Conservation (phyloP, 2,329 filamentous ascomycete genomes). For the Keithomyces neogunnii region DNA sequence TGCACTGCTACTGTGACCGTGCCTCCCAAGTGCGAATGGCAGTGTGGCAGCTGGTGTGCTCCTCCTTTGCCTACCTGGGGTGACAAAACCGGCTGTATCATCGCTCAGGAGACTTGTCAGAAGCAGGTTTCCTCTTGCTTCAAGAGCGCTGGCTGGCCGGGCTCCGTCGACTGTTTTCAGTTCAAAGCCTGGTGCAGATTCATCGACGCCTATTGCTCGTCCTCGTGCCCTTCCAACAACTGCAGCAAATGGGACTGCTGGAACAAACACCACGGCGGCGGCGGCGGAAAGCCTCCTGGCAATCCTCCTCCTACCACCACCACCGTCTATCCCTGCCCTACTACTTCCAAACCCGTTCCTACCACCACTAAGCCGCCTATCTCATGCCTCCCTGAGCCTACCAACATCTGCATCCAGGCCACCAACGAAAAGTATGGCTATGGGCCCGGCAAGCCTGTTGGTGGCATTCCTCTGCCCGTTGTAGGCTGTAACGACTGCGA, state of each 20-base stretch:
- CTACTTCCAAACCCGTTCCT: constrained; percentile 19
- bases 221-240: constrained; percentile 23
- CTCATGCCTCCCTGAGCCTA: constrained; percentile 35
- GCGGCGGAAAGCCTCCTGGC: constrained; percentile 19
- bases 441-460: constrained; percentile 51
- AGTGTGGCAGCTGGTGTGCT: constrained; percentile 46
- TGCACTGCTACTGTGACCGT: constrained; percentile 39
- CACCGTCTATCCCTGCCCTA: constrained; percentile 24
- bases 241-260: constrained; percentile 37
- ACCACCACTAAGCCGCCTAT: constrained; percentile 21
- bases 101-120: constrained; percentile 33
- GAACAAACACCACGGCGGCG: constrained; percentile 30
- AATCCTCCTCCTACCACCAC: constrained; percentile 20
- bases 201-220: constrained; percentile 35
- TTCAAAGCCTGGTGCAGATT: constrained; percentile 42
- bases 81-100: constrained; percentile 31
- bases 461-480: constrained; percentile 41
- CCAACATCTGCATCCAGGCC: constrained; percentile 46
- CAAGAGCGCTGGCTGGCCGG: constrained; percentile 41
- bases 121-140: constrained; percentile 44
- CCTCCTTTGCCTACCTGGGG: constrained; percentile 39
- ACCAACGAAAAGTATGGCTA: constrained; percentile 54
- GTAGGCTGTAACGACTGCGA: constrained; percentile 46
- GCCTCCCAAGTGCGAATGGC: constrained; percentile 43
- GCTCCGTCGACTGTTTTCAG: constrained; percentile 38